Evolutionary conservation across 2,329 filamentous ascomycete genomes (phyloP).

Genomic region (Phyllosticta citribraziliensis): DNA sequence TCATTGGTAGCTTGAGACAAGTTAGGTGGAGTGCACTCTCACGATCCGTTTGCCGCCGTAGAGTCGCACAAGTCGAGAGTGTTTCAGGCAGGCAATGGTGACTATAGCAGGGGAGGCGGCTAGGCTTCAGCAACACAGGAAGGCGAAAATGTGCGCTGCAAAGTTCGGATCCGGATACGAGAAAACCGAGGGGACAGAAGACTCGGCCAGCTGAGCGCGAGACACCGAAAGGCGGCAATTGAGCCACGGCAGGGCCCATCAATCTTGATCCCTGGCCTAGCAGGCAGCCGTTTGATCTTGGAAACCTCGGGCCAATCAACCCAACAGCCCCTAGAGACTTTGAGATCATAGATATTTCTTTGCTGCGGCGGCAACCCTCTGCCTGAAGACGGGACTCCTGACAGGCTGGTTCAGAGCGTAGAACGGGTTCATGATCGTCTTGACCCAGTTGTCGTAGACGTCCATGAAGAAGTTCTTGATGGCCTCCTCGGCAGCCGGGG

Average conservation of each 20-base stretch:
- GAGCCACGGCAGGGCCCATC: not conserved
- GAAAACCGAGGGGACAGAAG: not conserved
- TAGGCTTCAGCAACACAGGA: not conserved
- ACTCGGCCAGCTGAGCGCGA: not conserved
- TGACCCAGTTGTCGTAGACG: conserved; percentile 93
- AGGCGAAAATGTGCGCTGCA: not conserved
- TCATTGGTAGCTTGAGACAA: too few relatives aligned
- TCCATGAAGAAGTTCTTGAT: conserved; percentile 91
- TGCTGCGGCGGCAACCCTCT: conserved; percentile 73
- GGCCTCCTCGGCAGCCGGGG: conserved; percentile 87
- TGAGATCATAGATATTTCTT: conserved; percentile 71
- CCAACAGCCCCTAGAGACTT: not conserved
- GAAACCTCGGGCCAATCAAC: not conserved
- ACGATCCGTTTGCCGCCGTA: too few relatives aligned
- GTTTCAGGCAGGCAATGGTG: too few relatives aligned
- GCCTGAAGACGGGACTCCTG: conserved; percentile 74
- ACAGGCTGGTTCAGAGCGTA: conserved; percentile 80
- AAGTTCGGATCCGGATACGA: not conserved
- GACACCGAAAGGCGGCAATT: not conserved
- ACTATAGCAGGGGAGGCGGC: not conserved
- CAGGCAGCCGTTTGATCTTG: not conserved
- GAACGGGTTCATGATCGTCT: conserved; percentile 95
- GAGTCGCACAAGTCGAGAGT: too few relatives aligned
- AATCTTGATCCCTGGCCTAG: not conserved
- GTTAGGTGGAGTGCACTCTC: too few relatives aligned